Evolutionary conservation across 2,329 filamentous ascomycete genomes (phyloP).

Genomic region (Pseudopyrenochaeta lycopersici): DNA sequence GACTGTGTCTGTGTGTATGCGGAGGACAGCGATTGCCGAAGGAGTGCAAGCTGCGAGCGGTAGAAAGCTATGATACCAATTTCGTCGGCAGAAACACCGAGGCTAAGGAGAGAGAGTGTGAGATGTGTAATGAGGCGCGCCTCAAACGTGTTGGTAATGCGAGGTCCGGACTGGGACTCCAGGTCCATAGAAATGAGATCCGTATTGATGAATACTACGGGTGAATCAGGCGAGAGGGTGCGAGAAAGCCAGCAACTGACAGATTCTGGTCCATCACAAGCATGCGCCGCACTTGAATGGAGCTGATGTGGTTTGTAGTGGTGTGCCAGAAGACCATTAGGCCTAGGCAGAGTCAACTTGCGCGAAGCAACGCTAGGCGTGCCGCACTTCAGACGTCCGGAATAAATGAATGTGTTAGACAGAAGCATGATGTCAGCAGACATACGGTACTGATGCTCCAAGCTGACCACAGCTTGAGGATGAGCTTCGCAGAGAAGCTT

Average conservation of each 20-base stretch:
- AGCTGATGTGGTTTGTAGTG: slow-evolving; percentile 37
- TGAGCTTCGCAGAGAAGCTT: slow-evolving; percentile 90
- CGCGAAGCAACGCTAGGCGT: slow-evolving; percentile 76
- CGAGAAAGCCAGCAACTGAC: slow-evolving; percentile 78
- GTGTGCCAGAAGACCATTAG: slow-evolving; percentile 41
- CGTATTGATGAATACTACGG: slow-evolving; percentile 89
- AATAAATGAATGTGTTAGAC: slow-evolving; percentile 92
- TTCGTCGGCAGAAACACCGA: slow-evolving; percentile 76
- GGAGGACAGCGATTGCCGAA: slow-evolving; percentile 75
- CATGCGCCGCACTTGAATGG: slow-evolving; percentile 6
- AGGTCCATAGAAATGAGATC: slow-evolving; percentile 73
- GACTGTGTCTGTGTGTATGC: slow-evolving; percentile 55
- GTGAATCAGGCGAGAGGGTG: slow-evolving; percentile 72
- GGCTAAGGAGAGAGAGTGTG: slow-evolving; percentile 77
- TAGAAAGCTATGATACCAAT: slow-evolving; percentile 98
- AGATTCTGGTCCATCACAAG: slow-evolving; percentile 62
- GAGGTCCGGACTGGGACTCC: slow-evolving; percentile 77
- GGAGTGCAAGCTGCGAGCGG: slow-evolving; percentile 84
- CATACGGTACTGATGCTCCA: slow-evolving; percentile 98
- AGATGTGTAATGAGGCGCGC: slow-evolving; percentile 80
- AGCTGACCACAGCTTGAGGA: slow-evolving; percentile 84
- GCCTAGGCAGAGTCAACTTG: slow-evolving; percentile 71
- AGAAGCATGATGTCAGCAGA: slow-evolving; percentile 95
- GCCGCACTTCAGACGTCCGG: slow-evolving; percentile 89
- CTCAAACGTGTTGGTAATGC: slow-evolving; percentile 89